Evolutionary conservation across 495 filamentous ascomycete species (phyloP), one percentile per base, ranked within the genome.

Genomic region (Penicillium ochrochloron): DNA sequence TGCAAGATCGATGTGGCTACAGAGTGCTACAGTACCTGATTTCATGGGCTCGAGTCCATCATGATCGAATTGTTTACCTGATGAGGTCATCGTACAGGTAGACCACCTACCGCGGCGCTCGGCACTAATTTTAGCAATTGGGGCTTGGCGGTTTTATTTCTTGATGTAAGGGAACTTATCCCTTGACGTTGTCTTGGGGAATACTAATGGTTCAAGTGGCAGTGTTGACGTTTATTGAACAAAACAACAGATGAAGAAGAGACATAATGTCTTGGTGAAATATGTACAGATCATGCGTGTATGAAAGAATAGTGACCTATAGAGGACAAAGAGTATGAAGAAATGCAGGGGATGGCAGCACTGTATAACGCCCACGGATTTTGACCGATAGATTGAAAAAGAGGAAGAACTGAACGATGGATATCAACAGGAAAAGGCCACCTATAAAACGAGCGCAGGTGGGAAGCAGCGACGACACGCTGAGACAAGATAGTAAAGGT

Each of bases 401-500:
- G 31, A 51, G 31, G 48, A 37, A 23, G 39, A 46, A 56, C 57
- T 57, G 50, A 52, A 63, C 54, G 58, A 41, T 60, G 70, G 67
- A 72, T 72, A 72, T 72, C 65, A 64, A 70, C 65, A 72, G 46
- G 19, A 52, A 46, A 37, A n/a, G 15, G 8, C 21, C 34, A 54
- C 21, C n/a, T 29, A 52, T n/a, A 51, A 37, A 27, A 37, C 27
- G 23, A 58, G 19, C 61, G 34, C 29, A 55, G 15, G 58, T 42
- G 2, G 55, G 42, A 57, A 29, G 8, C 25, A 59, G 31, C 42
- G 33, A 8, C 15, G 25, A 29, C 35, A 29, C 27, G 57, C 48
- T 37, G 58, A 59, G 59, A 44, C 48, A 23, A 66, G 60, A 44
- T 51, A 34, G 39, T 68, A 65, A 57, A 41, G 55, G 66, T 71